These are phyloP conservation scores for Ganoderma sinense DNA, from an alignment of 1,284 basidiomycete genomes.

Conservation along the genomic window DNA sequence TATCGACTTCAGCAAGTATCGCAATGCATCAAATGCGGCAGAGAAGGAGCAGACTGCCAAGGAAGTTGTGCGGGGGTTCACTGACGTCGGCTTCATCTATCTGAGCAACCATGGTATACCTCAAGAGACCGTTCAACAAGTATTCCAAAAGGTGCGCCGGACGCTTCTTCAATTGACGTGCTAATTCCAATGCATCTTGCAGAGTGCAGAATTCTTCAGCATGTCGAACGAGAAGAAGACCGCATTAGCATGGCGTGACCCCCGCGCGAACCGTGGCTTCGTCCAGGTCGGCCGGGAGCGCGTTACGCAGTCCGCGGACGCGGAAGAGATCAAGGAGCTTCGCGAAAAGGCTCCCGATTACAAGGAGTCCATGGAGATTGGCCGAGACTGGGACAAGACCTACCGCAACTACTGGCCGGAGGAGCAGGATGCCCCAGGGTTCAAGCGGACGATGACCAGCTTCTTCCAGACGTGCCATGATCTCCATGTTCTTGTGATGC, in stretches of 20 bases:
- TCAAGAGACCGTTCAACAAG: slow-evolving; percentile 54
- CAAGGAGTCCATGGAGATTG: slow-evolving; percentile 89
- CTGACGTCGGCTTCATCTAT: slow-evolving; percentile 80
- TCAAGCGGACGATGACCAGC: slow-evolving; percentile 74
- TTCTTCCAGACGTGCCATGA: slow-evolving; percentile 84
- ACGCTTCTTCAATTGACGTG: background rate
- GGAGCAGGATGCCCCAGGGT: slow-evolving; percentile 67
- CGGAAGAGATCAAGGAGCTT: slow-evolving; percentile 76
- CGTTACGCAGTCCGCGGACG: slow-evolving; percentile 76
- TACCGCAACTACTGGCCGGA: slow-evolving; percentile 86
- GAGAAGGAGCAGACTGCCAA: slow-evolving; percentile 72
- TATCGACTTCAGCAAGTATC: slow-evolving; percentile 79
- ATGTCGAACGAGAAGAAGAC: slow-evolving; percentile 72
- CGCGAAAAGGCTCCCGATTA: slow-evolving; percentile 78
- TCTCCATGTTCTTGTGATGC: slow-evolving; percentile 79
- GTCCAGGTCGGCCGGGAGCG: slow-evolving; percentile 82
- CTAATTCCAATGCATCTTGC: background rate
- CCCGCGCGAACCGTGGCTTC: slow-evolving; percentile 85
- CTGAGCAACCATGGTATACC: slow-evolving; percentile 75
- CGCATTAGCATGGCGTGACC: slow-evolving; percentile 79
- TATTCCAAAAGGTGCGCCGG: slow-evolving; percentile 65
- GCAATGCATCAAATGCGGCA: slow-evolving; percentile 51
- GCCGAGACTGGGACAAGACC: slow-evolving; percentile 76
- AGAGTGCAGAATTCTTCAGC: slow-evolving; percentile 81
- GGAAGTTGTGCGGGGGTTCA: slow-evolving; percentile 80